A percentile compares a stretch with the other conserved stretches of the same genome.
Evolutionary conservation across 805 yeast genomes (phyloP).

Genomic region (Saccharomyces eubayanus): DNA sequence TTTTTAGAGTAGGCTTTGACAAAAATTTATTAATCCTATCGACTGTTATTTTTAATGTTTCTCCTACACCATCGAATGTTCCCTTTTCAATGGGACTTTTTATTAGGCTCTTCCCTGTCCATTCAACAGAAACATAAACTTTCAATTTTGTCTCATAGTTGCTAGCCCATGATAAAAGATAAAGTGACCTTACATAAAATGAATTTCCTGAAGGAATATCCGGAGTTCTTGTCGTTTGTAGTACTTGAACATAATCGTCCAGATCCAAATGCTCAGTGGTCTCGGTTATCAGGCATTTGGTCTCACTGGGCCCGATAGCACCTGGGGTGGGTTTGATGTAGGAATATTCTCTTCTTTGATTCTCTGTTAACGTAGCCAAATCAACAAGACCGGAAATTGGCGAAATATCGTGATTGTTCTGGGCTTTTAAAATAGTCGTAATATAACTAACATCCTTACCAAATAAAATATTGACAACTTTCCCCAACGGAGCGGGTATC

Average conservation of each 20-base stretch:
- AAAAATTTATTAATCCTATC: constrained; percentile 37
- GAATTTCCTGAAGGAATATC: constrained; percentile 77
- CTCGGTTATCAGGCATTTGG: constrained; percentile 57
- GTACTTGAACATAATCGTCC: constrained; percentile 39
- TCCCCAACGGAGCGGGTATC: constrained; percentile 58
- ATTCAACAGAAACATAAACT: constrained; percentile 50
- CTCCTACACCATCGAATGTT: constrained; percentile 63
- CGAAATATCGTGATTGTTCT: constrained; percentile 55
- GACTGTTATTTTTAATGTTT: constrained; percentile 42
- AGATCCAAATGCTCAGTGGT: constrained; percentile 45
- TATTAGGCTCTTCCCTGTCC: constrained; percentile 76
- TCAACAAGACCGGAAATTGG: constrained; percentile 36
- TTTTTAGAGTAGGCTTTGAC: constrained; percentile 7
- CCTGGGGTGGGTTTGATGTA: constrained; percentile 59
- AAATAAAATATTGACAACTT: constrained; percentile 48
- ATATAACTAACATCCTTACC: constrained; percentile 48
- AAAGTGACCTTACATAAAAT: constrained; percentile 52
- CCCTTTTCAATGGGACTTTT: constrained; percentile 70
- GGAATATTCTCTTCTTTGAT: constrained; percentile 39
- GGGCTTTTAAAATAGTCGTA: constrained; percentile 42
- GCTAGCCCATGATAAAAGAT: constrained; percentile 54
- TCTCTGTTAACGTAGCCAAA: constrained; percentile 3
- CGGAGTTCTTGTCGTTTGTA: constrained; percentile 59
- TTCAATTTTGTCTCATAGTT: constrained; percentile 45
- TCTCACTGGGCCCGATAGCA: constrained; percentile 71